Evolutionary conservation across 805 yeast genomes (phyloP), one percentile per base, ranked within the genome.

Genomic region (Starmera dryadoides): DNA sequence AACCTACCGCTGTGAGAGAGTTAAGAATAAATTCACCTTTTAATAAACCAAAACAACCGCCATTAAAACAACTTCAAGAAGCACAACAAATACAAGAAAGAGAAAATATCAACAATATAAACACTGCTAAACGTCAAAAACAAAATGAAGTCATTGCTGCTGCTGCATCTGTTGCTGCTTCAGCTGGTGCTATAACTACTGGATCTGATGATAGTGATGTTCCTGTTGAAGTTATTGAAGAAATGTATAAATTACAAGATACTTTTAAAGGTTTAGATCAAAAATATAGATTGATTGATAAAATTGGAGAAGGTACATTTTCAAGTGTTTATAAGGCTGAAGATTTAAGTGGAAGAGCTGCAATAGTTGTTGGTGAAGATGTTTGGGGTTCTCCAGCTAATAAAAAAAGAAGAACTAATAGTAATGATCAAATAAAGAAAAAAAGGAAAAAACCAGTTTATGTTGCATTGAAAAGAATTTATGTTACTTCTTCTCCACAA

Each of bases 401-500:
- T 31, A 46, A 42, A 9, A 40, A 40, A 22, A 34, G 38, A n/a
- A 25, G 12, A 25, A 11, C 28, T n/a, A 25, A 12, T 12, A 25
- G 28, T 25, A n/a, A 25, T 25, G 10, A 5, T 25, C 56, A 55
- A 20, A 48, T 50, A 42, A 66, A 59, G 46, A 68, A 56, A 48
- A 69, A 68, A 34, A 58, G 68, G n/a, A 30, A 34, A 6, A 34
- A 43, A 20, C 43, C 54, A 28, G 53, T 55, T 26, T 62, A 56
- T 37, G 98, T 93, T 41, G 99, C 99, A 2, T 67, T 93, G 48
- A 93, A 93, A 58, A 77, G 93, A 53, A 87, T 93, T 35, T 89
- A 91, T 59, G 98, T 89, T 17, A 93, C 98, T 0, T 86, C 96
- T 1, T 87, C 97, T 7, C 97, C 98, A 0, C 81, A 78, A 45